Evolutionary conservation across 1,284 basidiomycete species (phyloP).

Genomic region (Moniliella sp.): DNA sequence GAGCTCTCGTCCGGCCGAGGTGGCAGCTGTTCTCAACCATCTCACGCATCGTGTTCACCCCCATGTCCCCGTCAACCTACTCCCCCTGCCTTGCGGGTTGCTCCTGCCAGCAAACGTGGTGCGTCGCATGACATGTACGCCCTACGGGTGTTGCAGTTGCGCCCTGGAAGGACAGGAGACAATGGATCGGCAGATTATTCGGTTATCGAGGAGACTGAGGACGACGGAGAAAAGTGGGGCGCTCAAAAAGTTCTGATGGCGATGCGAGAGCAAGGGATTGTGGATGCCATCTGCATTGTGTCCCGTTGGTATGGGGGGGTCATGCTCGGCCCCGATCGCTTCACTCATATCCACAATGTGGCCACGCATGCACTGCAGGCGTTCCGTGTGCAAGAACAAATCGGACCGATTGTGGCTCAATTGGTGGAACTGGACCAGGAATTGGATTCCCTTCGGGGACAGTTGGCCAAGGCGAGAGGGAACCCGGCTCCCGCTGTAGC

Average conservation of each 20-base stretch:
- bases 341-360: no score
- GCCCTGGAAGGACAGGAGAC: constrained; percentile 15
- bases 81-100: constrained; percentile 8
- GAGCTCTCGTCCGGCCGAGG: constrained; percentile 2
- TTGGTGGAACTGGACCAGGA: no score
- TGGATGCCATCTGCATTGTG: constrained; percentile 24
- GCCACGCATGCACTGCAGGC: no score
- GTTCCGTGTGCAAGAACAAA: no score
- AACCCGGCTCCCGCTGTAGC: no score
- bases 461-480: no score
- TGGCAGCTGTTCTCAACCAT: constrained; percentile 15
- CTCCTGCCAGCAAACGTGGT: constrained; percentile 1
- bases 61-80: constrained; percentile 7
- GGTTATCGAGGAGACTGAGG: constrained; percentile 19
- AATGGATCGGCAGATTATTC: constrained; percentile 24
- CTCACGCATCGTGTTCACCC: constrained; percentile 24
- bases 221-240: constrained; percentile 29
- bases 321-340: constrained; percentile 49
- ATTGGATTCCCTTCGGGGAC: no score
- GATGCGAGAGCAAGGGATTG: constrained; percentile 17
- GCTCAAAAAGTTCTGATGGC: constrained; percentile 14
- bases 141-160: constrained; percentile 19
- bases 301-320: constrained; percentile 50
- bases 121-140: constrained; percentile 30
- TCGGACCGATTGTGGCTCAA: no score